Base-by-base conservation (phyloP, 345 rosid species). In the Trapa incisa region DNA sequence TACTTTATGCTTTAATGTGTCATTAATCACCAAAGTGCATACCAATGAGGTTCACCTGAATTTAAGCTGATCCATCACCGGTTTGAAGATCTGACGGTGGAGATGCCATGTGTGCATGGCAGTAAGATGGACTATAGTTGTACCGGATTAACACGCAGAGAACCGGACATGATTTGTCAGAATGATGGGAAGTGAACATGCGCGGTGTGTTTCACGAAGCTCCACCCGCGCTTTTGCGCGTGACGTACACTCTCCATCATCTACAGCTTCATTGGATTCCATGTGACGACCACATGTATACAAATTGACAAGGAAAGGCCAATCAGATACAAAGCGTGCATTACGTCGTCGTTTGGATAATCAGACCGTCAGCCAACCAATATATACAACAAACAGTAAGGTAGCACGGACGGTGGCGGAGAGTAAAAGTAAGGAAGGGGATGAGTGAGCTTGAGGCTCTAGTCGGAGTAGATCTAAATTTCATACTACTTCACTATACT, bases 111-210 rank as follows among this genome's bases (percentile, higher is more conserved):
- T 16, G 29, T 22, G 29, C 29, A 22, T 22, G 29, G 29, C 3
- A 35, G 33, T 38, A 29, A 5, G 12, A 41, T 64, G 66, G 9
- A 17, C 47, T 2, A 3, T 0, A 10, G 47, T 6, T 22, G 66
- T 39, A 64, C 47, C 22, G 11, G 38, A 64, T 11, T 4, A 64
- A 13, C 48, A 45, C 38, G 47, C 16, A 64, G 15, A 43, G 66
- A 38, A 22, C 29, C 29, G 70, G 70, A 56, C 66, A 41, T 0
- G 29, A 72, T 65, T 73, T 78, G 82, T 76, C 87, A 83, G 84
- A 76, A 53, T 60, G 80, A 75, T 62, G 48, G 74, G 72, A 32
- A 73, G 77, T 72, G 84, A 80, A 78, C 82, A 70, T 83, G 61
- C 69, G 15, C 42, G 29, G 29, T 22, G 29, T 22, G 29, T 22